Evolutionary conservation across 164 flowering plant genomes (phyloP).

Genomic region (Stephania japonica): DNA sequence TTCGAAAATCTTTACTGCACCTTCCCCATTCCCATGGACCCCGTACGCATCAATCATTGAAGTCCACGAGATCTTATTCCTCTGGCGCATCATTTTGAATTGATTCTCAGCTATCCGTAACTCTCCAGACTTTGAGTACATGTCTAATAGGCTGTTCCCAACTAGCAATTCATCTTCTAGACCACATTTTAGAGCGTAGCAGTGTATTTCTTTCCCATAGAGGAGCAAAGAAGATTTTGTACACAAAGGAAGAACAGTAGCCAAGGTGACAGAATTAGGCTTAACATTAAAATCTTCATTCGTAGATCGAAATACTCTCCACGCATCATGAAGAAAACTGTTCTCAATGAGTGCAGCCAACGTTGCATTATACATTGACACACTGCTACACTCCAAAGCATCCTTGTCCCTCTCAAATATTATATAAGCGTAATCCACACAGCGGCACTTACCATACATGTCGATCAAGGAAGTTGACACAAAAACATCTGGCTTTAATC

Average conservation of each 20-base stretch:
- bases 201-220: constrained; percentile 27
- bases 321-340: constrained; percentile 16
- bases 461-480: constrained; percentile 25
- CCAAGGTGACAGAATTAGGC: constrained; percentile 32
- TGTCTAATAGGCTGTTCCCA: constrained; percentile 31
- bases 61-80: constrained; percentile 24
- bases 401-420: constrained; percentile 14
- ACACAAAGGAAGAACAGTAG: constrained; percentile 28
- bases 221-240: constrained; percentile 20
- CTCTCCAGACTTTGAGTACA: constrained; percentile 37
- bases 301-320: constrained; percentile 20
- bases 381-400: background rate
- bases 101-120: constrained; percentile 11
- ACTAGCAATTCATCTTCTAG: constrained; percentile 23
- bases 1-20: constrained; percentile 18
- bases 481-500: constrained; percentile 10
- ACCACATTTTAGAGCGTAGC: constrained; percentile 22
- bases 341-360: constrained; percentile 19
- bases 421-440: constrained; percentile 17
- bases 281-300: constrained; percentile 5
- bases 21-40: constrained; percentile 23
- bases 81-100: constrained; percentile 18
- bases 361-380: constrained; percentile 23
- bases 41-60: constrained; percentile 29
- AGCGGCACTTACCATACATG: constrained; percentile 26